These are phyloP conservation scores for Periglandula ipomoeae DNA, from an alignment of 2,329 filamentous ascomycete genomes.

Conservation along the genomic window DNA sequence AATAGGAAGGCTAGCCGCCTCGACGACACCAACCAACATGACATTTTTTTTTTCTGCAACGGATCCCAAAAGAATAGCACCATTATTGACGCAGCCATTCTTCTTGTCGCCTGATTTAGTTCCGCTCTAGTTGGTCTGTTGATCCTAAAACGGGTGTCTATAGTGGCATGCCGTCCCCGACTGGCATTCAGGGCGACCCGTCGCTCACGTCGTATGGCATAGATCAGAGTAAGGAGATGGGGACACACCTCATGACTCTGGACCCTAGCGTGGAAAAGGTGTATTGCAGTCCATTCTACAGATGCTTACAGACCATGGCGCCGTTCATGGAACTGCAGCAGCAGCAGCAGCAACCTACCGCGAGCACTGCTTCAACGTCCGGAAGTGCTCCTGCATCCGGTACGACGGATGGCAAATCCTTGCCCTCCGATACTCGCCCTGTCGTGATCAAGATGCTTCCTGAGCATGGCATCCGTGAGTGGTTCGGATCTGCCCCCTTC, in stretches of 20 bases:
- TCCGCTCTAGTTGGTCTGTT: conserved; percentile 83
- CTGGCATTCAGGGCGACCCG: conserved; percentile 80
- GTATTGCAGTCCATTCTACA: conserved; percentile 80
- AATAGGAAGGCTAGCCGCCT: background rate
- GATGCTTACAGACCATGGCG: conserved; percentile 74
- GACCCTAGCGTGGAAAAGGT: conserved; percentile 63
- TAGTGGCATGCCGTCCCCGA: conserved; percentile 66
- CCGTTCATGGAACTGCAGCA: conserved; percentile 50
- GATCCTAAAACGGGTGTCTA: conserved; percentile 75
- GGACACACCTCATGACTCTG: conserved; percentile 49
- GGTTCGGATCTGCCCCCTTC: conserved; percentile 83
- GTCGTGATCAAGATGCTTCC: conserved; percentile 35
- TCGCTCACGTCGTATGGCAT: conserved; percentile 81
- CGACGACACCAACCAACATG: background rate
- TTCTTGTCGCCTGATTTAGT: conserved; percentile 40
- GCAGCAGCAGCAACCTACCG: conserved; percentile 2
- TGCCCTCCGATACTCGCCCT: background rate
- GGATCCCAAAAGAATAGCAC: background rate
- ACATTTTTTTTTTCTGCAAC: conserved; percentile 6
- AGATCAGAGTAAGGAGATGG: conserved; percentile 72
- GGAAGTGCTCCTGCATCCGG: background rate
- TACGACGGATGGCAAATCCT: background rate
- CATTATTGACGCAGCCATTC: background rate
- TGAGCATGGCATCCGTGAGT: conserved; percentile 63
- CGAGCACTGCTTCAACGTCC: background rate